Evolutionary conservation across 1,284 basidiomycete species (phyloP), one percentile per base, ranked within the genome.

Genomic region (Cryptococcus sp.): DNA sequence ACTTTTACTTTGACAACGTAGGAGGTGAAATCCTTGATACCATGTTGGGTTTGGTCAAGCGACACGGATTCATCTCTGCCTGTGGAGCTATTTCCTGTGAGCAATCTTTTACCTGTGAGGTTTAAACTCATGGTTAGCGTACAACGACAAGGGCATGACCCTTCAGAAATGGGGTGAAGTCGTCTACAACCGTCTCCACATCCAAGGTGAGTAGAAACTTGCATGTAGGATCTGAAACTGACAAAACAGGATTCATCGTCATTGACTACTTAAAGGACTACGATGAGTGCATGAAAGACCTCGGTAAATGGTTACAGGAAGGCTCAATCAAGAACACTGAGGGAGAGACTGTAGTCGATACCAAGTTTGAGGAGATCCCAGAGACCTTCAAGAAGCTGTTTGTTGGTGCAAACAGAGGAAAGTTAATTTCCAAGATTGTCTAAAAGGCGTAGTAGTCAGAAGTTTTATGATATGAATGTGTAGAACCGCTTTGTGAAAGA

Each of bases 51-150:
- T 63, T 73, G 34, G 68, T 80, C 57, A 77, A 77, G 63, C 73
- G 73, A 34, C 61, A 72, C 55, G 79, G 78, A 23, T 68, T 74
- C 47, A 70, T 81, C 52, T 76, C 73, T 14, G 63, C 75, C 15
- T 81, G 79, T 60, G 80, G 80, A 32, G 72, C 74, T 41, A 80
- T 80, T 60, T 66, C 70, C 31, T 67, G 70, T 71, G 50, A 59
- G 67, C 62, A 0, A 10, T 6, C 11, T n/a, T 32, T 4, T 49
- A 10, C 10, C 31, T 10, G 41, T 52, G 44, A 43, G 36, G 6
- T 42, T 36, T 11, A 41, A 50, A 41, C 5, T 30, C 31, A 5
- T 43, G 6, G 41, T n/a, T n/a, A 63, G 67, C 55, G n/a, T 71
- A 73, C 61, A 58, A 67, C 54, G 59, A 61, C 47, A 43, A 62